These are phyloP conservation scores for Sporothrix euskadiensis DNA, from an alignment of 2,329 filamentous ascomycete species.

Conservation along the genomic window DNA sequence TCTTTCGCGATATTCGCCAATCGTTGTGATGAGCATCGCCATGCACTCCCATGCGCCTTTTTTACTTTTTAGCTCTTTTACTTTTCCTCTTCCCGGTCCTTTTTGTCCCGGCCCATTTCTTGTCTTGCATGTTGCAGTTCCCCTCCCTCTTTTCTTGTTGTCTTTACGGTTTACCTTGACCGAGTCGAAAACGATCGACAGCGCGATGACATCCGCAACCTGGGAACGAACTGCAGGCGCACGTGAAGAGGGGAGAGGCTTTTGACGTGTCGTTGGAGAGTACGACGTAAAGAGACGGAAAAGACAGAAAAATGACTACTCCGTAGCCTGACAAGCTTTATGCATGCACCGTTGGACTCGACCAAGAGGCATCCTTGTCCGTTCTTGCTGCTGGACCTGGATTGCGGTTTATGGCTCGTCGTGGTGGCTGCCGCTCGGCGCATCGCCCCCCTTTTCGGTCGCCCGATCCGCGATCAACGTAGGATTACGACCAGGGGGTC, in stretches of 20 bases:
- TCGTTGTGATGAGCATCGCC: background rate
- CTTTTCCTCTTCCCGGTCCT: background rate
- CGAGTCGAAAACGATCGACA: conserved; percentile 19
- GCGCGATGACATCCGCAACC: background rate
- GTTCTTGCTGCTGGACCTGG: too few species aligned
- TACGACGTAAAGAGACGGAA: background rate
- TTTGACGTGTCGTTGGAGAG: background rate
- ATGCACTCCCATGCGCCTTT: background rate
- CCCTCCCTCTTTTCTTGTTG: background rate
- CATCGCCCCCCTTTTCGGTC: conserved; percentile 9
- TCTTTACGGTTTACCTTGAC: background rate
- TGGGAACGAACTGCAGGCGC: background rate
- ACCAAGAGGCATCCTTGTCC: background rate
- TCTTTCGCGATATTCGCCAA: background rate
- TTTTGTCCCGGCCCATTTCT: background rate
- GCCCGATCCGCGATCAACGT: conserved; percentile 17
- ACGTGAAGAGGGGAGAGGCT: conserved; percentile 21
- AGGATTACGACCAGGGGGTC: conserved; percentile 12
- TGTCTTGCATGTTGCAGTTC: background rate
- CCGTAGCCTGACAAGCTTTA: background rate
- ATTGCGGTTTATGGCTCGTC: background rate
- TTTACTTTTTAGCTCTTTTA: background rate
- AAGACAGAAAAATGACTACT: background rate
- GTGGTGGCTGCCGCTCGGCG: background rate
- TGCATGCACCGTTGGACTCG: background rate